Conservation (phyloP, 1,284 basidiomycete genomes). For the Malassezia sympodialis region DNA sequence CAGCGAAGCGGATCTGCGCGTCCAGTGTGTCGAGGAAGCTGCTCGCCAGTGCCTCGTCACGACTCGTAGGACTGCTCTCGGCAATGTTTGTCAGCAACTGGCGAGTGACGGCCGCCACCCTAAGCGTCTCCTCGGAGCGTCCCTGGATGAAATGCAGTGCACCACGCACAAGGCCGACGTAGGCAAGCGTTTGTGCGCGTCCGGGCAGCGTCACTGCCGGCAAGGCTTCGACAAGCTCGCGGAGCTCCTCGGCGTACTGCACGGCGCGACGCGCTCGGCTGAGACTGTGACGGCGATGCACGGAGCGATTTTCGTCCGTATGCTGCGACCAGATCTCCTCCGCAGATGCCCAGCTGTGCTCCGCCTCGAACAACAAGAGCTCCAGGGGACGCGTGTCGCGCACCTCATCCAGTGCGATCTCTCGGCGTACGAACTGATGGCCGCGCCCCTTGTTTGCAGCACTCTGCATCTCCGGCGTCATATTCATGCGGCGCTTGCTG, state of each 20-base stretch:
- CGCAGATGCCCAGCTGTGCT: conserved; percentile 81
- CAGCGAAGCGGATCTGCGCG: conserved; percentile 81
- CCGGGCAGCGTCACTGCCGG: conserved; percentile 23
- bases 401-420: conserved; percentile 28
- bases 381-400: conserved; percentile 53
- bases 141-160: conserved; percentile 53
- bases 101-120: conserved; percentile 68
- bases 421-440: conserved; percentile 60
- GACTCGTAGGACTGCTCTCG: conserved; percentile 61
- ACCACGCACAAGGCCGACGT: conserved; percentile 58
- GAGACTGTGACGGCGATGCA: conserved; percentile 63
- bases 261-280: conserved; percentile 72
- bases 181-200: conserved; percentile 50
- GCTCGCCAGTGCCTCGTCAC: conserved; percentile 76
- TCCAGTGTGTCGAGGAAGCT: conserved; percentile 77
- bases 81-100: conserved; percentile 65
- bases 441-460: conserved; percentile 58
- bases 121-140: conserved; percentile 63
- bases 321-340: conserved; percentile 62
- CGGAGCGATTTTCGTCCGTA: conserved; percentile 52
- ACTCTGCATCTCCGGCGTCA: conserved; percentile 34
- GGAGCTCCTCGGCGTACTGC: conserved; percentile 69
- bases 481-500: conserved; percentile 18
- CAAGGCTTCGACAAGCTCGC: conserved; percentile 63
- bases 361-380: conserved; percentile 73